These are phyloP conservation scores for Xerocomus brunneocitrinus DNA, from an alignment of 768 basidiomycete species.

Conservation along the genomic window DNA sequence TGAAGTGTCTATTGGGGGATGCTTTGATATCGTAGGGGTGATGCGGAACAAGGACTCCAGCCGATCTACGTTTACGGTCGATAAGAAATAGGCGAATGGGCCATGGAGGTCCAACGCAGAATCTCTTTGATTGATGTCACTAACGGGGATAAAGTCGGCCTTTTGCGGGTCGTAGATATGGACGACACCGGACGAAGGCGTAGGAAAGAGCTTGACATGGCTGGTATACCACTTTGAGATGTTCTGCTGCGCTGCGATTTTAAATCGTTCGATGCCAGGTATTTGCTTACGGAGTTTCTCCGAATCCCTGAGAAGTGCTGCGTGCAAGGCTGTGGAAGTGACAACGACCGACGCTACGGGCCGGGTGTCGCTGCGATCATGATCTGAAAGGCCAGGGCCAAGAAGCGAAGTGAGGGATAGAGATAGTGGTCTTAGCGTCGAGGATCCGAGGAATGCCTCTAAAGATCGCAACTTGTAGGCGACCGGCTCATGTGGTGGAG, in stretches of 20 bases:
- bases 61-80: conserved; percentile 78
- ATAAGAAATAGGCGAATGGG: conserved; percentile 84
- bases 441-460: conserved; percentile 42
- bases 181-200: conserved; percentile 37
- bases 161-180: conserved; percentile 57
- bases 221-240: conserved; percentile 67
- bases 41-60: conserved; percentile 82
- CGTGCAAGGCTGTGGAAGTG: conserved; percentile 80
- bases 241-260: conserved; percentile 77
- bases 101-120: conserved; percentile 53
- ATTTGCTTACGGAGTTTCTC: conserved; percentile 64
- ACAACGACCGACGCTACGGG: conserved; percentile 69
- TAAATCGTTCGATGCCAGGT: conserved; percentile 83
- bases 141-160: conserved; percentile 45
- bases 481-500: conserved; percentile 19
- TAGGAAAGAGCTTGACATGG: conserved; percentile 51
- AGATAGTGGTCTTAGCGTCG: conserved; percentile 40
- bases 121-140: conserved; percentile 30
- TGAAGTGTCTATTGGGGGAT: conserved; percentile 41
- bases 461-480: conserved; percentile 54
- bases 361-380: conserved; percentile 11
- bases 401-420: conserved; percentile 50
- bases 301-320: conserved; percentile 77
- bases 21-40: conserved; percentile 51
- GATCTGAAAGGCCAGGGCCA: conserved; percentile 11